Conservation (phyloP, 192 early-diverging fungal species). For the Backusella mclennaniae region DNA sequence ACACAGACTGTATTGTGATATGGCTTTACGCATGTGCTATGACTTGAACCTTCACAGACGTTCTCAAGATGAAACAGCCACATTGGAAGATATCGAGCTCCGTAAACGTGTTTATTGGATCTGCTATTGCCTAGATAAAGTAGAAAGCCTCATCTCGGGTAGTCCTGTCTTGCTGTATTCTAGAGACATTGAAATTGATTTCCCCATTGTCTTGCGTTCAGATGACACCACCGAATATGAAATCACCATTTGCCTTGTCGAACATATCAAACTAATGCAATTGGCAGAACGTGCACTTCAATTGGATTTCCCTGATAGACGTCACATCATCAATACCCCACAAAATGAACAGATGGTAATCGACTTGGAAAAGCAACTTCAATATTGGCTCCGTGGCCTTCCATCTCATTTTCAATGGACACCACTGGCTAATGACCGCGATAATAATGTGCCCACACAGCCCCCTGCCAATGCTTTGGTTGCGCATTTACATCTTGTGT, state of each 20-base stretch:
- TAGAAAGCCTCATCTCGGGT: conserved; percentile 1
- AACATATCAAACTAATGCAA: conserved; percentile 26
- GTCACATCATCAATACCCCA: neutral
- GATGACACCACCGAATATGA: conserved; percentile 31
- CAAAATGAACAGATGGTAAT: conserved; percentile 11
- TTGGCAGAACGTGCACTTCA: conserved; percentile 16
- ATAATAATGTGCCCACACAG: conserved; percentile 15
- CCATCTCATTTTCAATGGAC: conserved; percentile 22
- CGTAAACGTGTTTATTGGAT: conserved; percentile 31
- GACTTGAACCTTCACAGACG: conserved; percentile 21
- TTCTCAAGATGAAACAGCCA: neutral
- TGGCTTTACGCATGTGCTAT: conserved; percentile 27
- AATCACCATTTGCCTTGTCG: conserved; percentile 17
- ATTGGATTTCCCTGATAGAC: conserved; percentile 16
- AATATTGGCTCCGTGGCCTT: conserved; percentile 18
- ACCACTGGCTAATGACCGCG: conserved; percentile 9
- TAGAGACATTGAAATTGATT: conserved; percentile 15
- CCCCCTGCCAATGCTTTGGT: conserved; percentile 22
- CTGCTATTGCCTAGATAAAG: conserved; percentile 35
- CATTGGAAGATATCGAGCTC: conserved; percentile 20
- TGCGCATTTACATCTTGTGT: conserved; percentile 35
- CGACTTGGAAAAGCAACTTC: conserved; percentile 17
- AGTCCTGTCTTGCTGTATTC: conserved; percentile 15
- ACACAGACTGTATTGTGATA: conserved; percentile 12
- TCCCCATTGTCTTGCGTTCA: conserved; percentile 20